phyloP scores from a whole-genome alignment of 2,329 filamentous ascomycete genomes.

The Macroventuria anomochaeta region DNA sequence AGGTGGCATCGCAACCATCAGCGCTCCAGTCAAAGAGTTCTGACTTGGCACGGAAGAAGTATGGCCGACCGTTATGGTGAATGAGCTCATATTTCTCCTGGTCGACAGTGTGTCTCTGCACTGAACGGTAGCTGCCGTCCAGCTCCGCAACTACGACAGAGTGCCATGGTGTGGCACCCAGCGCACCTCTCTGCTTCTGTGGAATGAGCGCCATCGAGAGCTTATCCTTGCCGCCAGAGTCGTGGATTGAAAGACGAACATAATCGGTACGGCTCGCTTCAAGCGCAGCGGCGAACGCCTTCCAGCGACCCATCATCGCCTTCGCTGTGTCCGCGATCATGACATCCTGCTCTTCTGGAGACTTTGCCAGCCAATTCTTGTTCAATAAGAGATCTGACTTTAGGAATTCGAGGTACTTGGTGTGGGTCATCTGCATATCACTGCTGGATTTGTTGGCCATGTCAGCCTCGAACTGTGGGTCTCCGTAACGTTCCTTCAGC shows the following conservation, averaged over 20 bases:
- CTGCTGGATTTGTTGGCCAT: slow-evolving; percentile 38
- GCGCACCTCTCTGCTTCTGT: slow-evolving; percentile 24
- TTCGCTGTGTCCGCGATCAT: slow-evolving; percentile 37
- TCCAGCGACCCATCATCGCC: slow-evolving; percentile 42
- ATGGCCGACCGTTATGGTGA: slow-evolving; percentile 27
- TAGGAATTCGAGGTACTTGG: slow-evolving; percentile 38
- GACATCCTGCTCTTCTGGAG: slow-evolving; percentile 24
- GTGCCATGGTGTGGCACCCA: slow-evolving; percentile 39
- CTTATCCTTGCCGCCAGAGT: slow-evolving; percentile 40
- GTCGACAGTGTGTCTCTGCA: slow-evolving; percentile 28
- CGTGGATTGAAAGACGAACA: slow-evolving; percentile 42
- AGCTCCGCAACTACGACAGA: slow-evolving; percentile 26
- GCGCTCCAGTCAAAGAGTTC: slow-evolving; percentile 23
- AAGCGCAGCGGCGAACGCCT: slow-evolving; percentile 34
- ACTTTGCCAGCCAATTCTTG: slow-evolving; percentile 23
- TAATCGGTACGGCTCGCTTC: slow-evolving; percentile 28
- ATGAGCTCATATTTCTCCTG: slow-evolving; percentile 30
- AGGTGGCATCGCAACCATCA: slow-evolving; percentile 16
- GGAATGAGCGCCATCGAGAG: slow-evolving; percentile 39
- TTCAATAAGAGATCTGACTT: slow-evolving; percentile 31
- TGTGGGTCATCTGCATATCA: slow-evolving; percentile 38
- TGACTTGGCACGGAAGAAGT: slow-evolving; percentile 33
- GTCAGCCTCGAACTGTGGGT: slow-evolving; percentile 36
- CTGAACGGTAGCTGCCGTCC: slow-evolving; percentile 30
- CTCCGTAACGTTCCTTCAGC: slow-evolving; percentile 31